Percentiles rank a stretch among this genome's conserved stretches.
These are phyloP conservation scores for Globisporangium spinosum DNA, from an alignment of 352 stramenopile genomes.

Conservation along the genomic window DNA sequence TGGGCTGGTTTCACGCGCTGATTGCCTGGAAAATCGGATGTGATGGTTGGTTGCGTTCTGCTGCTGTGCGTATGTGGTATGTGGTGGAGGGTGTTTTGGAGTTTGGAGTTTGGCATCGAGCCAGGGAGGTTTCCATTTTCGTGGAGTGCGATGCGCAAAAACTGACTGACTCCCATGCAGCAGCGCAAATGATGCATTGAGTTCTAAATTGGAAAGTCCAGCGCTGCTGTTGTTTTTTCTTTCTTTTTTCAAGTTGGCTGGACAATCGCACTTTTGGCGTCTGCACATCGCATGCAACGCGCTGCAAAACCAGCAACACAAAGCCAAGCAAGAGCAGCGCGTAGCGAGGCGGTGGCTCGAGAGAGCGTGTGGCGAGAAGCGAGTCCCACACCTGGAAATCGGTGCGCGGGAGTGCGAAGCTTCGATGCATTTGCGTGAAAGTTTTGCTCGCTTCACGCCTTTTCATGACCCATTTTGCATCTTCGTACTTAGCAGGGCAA, in stretches of 20 bases:
- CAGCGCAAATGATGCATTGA: background rate
- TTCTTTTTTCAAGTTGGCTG: background rate
- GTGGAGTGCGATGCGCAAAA: background rate
- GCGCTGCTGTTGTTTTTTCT: background rate
- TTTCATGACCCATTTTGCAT: background rate
- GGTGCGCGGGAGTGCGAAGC: background rate
- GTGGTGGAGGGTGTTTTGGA: background rate
- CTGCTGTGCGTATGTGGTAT: background rate
- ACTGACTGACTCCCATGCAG: background rate
- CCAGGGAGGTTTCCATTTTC: constrained; percentile 10
- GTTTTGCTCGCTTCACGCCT: background rate
- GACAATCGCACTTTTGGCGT: background rate
- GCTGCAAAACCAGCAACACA: background rate
- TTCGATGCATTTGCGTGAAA: constrained; percentile 6
- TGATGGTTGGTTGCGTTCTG: background rate
- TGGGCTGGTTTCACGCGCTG: background rate
- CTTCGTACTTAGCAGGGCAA: background rate
- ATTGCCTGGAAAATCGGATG: constrained; percentile 7
- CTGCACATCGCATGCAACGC: background rate
- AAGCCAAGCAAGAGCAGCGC: background rate
- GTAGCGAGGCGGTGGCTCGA: too few species aligned
- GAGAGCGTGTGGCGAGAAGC: too few species aligned
- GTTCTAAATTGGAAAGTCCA: background rate
- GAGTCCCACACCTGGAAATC: too few species aligned
- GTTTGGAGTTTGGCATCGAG: background rate